Base-by-base conservation (phyloP, 805 yeast species). In the Ogataea nonfermentans region DNA sequence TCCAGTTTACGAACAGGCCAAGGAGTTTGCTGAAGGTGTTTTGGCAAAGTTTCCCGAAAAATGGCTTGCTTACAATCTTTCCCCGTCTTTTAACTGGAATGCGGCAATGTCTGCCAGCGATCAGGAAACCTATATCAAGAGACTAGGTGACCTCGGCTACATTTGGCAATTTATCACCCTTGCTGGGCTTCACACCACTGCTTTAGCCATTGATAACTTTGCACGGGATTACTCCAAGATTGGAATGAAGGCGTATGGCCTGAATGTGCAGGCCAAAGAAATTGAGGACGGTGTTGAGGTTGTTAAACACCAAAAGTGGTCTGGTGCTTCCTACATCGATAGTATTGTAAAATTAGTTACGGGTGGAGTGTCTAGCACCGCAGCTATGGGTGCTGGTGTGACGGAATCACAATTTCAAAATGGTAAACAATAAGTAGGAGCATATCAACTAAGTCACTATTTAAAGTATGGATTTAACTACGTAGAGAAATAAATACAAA, bases 301-400 rank as follows among this genome's bases (percentile, higher is more conserved):
- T 44, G 95, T 91, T 49, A 91, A 89, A 74, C 98, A 91, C 67
- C 98, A 91, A 68, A 88, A 90, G 67, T 91, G 98, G 98, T 88
- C 96, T 29, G 98, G 98, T 62, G 98, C 98, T 22, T 95, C 87
- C 68, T 90, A 88, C 71, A 84, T 91, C 59, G 98, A 91, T 66
- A 82, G 87, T 44, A 72, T 91, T 59, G 79, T 91, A 65, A 89
- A 83, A 66, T 73, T 88, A 67, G 93, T 89, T 17, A 82, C 93
- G 41, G 97, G 97, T 56, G 98, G 98, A 70, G 84, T 90, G 43
- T 75, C 90, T 36, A 83, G 95, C 13, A 91, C 98, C 34, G 95
- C 97, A 51, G 97, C 98, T 34, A 91, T 91, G 97, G 97, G 97
- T 60, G 83, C 83, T 47, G 98, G 98, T 72, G 97, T 91, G 52